Evolutionary conservation across 495 filamentous ascomycete genomes (phyloP).

Genomic region (Amphirosellinia nigrospora): DNA sequence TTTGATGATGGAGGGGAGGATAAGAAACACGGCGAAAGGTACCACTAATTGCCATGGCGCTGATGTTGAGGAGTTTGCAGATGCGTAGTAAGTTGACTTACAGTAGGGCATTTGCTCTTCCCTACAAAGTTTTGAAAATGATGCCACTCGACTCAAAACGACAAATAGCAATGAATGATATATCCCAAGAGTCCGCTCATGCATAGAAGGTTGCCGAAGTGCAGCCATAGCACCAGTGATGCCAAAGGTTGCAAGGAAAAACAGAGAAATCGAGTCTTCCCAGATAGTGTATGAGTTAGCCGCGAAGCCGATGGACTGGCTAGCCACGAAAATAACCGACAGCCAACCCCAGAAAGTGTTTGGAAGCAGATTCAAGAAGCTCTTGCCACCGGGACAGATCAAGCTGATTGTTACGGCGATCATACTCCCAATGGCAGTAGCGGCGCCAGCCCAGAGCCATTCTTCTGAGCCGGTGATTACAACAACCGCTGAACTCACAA

Average conservation of each 20-base stretch:
- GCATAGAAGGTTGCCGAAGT: conserved; percentile 65
- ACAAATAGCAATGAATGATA: conserved; percentile 88
- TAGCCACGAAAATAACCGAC: conserved; percentile 76
- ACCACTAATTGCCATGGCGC: conserved; percentile 88
- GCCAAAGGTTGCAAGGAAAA: conserved; percentile 90
- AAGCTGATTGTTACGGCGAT: conserved; percentile 64
- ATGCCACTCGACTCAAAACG: conserved; percentile 78
- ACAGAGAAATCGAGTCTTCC: conserved; percentile 95
- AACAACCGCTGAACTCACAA: conserved; percentile 30
- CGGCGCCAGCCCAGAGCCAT: conserved; percentile 46
- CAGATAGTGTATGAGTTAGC: conserved; percentile 99
- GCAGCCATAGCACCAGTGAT: conserved; percentile 73
- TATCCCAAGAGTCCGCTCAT: conserved; percentile 73
- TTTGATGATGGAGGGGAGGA: conserved; percentile 79
- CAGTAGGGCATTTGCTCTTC: conserved; percentile 99
- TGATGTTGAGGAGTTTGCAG: conserved; percentile 87
- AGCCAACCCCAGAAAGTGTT: conserved; percentile 87
- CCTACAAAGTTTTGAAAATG: conserved; percentile 89
- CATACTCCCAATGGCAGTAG: conserved; percentile 68
- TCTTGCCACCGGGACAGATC: conserved; percentile 51
- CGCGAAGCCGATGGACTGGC: conserved; percentile 87
- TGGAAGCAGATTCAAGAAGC: conserved; percentile 68
- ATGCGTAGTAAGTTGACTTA: conserved; percentile 93
- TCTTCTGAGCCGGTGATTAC: conserved; percentile 40
- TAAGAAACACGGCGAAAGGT: conserved; percentile 72